Evolutionary conservation across 2,329 filamentous ascomycete species (phyloP), one percentile per base, ranked within the genome.

Genomic region (Penicillium sp.): DNA sequence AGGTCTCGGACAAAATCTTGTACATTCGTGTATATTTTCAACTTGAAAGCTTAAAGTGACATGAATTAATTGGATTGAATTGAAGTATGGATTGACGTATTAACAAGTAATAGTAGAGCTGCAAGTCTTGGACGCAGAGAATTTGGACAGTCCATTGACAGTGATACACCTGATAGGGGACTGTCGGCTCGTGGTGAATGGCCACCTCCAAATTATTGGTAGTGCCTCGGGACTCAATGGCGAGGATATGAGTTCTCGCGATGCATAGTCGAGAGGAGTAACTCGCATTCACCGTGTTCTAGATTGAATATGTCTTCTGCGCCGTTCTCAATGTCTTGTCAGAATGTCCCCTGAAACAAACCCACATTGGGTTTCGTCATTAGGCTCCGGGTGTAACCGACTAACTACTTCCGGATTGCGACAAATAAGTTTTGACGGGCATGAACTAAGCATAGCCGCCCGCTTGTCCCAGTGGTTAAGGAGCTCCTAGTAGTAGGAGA

Each of bases 81-180:
- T 20, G 18, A 20, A 20, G 3, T 20, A 20, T 20, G 3, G 4
- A 3, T 20, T 20, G 18, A 20, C 3, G 18, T 20, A 20, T 20
- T 20, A 20, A 20, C 18, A 20, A 20, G 4, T 20, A 3, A 20
- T 20, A 4, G 4, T 20, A 20, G 2, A 20, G 4, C 18, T 20
- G 18, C 18, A 20, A 20, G 18, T 4, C 18, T 20, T 20, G 4
- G 4, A 4, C 18, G 3, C 18, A 4, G 18, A 20, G 18, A 20
- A 20, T 20, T 20, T 20, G 18, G 18, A n/a, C n/a, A n/a, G 73
- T 64, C 82, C 81, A 85, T 34, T 69, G 62, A 63, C 82, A 86
- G 44, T 72, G 70, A 59, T 75, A 85, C 5, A 78, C 71, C 39
- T 52, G 59, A 42, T 66, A 69, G 4, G 56, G 35, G 6, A 58